phyloP scores from a whole-genome alignment of 495 filamentous ascomycete species.

The Aspergillus olivimuriae region DNA sequence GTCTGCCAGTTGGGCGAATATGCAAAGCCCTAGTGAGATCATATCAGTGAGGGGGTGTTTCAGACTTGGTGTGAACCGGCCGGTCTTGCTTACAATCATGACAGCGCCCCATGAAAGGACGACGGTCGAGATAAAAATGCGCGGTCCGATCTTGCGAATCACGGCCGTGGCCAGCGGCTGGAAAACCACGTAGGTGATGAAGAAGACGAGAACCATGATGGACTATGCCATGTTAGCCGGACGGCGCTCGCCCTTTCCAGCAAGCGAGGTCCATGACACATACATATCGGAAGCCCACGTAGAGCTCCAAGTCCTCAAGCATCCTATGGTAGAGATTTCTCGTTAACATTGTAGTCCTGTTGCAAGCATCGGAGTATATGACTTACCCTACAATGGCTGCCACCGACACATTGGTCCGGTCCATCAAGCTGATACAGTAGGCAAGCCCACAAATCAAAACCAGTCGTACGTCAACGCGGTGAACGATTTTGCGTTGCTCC shows the following conservation, averaged over 20 bases:
- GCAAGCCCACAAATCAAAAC: constrained; percentile 49
- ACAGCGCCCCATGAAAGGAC: constrained; percentile 30
- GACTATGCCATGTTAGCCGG: too few species aligned
- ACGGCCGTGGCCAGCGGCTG: constrained; percentile 47
- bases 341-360: background rate
- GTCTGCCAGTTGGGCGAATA: constrained; percentile 21
- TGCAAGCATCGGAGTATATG: background rate
- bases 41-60: background rate
- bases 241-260: too few species aligned
- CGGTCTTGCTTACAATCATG: background rate
- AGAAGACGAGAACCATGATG: constrained; percentile 50
- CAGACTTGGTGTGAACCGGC: too few species aligned
- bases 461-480: constrained; percentile 48
- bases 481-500: constrained; percentile 32
- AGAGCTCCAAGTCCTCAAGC: constrained; percentile 37
- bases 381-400: constrained; percentile 44
- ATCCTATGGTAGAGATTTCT: constrained; percentile 21
- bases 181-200: constrained; percentile 49
- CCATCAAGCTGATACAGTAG: constrained; percentile 54
- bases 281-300: constrained; percentile 17
- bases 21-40: background rate
- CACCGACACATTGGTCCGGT: constrained; percentile 51
- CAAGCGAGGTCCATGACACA: background rate
- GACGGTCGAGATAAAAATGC: constrained; percentile 41
- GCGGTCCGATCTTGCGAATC: constrained; percentile 47